Evolutionary conservation across 2,329 filamentous ascomycete genomes (phyloP).

Genomic region (Sodiomyces alkalinus): DNA sequence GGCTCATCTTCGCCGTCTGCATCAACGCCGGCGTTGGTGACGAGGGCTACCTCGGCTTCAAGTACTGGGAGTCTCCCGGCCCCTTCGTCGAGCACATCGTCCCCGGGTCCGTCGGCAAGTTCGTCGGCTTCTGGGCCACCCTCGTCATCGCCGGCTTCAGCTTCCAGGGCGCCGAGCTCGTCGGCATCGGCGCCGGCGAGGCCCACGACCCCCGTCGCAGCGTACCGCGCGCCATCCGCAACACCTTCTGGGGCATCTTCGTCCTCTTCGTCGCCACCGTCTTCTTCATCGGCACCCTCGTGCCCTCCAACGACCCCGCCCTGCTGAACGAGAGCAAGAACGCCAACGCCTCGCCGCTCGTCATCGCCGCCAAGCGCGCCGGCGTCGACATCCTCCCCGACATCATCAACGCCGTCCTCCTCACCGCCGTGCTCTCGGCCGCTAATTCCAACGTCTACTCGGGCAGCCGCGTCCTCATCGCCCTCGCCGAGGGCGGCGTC

Average conservation of each 20-base stretch:
- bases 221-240: constrained; percentile 57
- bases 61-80: constrained; percentile 54
- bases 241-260: constrained; percentile 63
- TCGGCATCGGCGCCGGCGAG: constrained; percentile 64
- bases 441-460: constrained; percentile 68
- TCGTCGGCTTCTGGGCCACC: constrained; percentile 55
- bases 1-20: constrained; percentile 63
- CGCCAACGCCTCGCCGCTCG: constrained; percentile 50
- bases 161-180: constrained; percentile 60
- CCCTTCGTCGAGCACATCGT: constrained; percentile 50
- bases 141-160: constrained; percentile 55
- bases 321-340: constrained; percentile 40
- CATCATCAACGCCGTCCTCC: constrained; percentile 64
- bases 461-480: constrained; percentile 51
- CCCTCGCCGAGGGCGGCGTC: constrained; percentile 47
- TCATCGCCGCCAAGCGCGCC: constrained; percentile 43
- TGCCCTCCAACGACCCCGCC: constrained; percentile 43
- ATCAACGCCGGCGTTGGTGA: constrained; percentile 56
- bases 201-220: constrained; percentile 58
- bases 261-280: constrained; percentile 48
- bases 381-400: constrained; percentile 48
- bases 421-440: constrained; percentile 65
- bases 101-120: constrained; percentile 38
- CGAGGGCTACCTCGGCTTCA: constrained; percentile 59
- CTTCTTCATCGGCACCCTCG: constrained; percentile 58